Evolutionary conservation across 768 basidiomycete species (phyloP).

Genomic region (Lyophyllum decastes): DNA sequence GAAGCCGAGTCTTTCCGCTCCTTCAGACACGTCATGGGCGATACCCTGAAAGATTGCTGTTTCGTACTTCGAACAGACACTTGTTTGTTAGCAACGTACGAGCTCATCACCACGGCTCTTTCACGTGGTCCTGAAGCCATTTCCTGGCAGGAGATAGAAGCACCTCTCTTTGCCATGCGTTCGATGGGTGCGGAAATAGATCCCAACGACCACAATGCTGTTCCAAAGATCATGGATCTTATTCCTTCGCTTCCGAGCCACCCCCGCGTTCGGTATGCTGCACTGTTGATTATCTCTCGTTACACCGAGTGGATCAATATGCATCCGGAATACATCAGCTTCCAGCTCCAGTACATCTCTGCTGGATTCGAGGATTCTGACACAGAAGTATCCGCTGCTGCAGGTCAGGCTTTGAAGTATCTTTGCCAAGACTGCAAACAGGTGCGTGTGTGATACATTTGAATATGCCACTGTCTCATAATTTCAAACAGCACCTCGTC

Average conservation of each 20-base stretch:
- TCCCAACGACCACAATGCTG: constrained; percentile 72
- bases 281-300: constrained; percentile 90
- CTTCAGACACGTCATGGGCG: constrained; percentile 98
- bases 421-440: constrained; percentile 95
- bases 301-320: constrained; percentile 96
- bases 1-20: constrained; percentile 93
- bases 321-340: constrained; percentile 84
- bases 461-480: background rate
- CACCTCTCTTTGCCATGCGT: constrained; percentile 95
- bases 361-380: constrained; percentile 85
- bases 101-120: constrained; percentile 76
- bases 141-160: constrained; percentile 97
- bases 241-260: constrained; percentile 88
- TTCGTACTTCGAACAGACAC: constrained; percentile 85
- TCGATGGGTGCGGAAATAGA: constrained; percentile 98
- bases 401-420: constrained; percentile 94
- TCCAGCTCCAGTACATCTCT: constrained; percentile 89
- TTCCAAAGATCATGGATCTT: constrained; percentile 97
- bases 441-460: constrained; percentile 36
- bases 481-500: constrained; percentile 69
- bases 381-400: constrained; percentile 85
- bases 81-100: constrained; percentile 81
- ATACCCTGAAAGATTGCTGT: constrained; percentile 98
- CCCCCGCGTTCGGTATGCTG: constrained; percentile 92
- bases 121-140: constrained; percentile 54